Percentiles rank a stretch among this genome's conserved stretches.
Conservation (phyloP, 306 rosid species). For the Trifolium repens region DNA sequence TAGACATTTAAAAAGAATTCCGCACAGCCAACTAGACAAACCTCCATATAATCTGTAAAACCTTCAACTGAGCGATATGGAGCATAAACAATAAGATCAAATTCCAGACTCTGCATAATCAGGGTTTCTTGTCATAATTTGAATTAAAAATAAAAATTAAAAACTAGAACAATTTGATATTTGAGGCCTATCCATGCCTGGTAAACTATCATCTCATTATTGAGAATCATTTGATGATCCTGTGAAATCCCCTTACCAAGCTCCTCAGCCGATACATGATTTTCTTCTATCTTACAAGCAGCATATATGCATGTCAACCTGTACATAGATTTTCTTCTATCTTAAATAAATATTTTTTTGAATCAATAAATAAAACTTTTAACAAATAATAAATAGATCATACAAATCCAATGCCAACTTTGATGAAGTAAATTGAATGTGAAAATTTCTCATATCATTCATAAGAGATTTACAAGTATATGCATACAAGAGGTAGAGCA, state of each 20-base stretch:
- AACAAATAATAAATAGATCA: conserved; percentile 5
- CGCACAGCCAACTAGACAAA: conserved; percentile 36
- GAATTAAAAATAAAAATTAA: not conserved
- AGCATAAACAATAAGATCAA: conserved; percentile 95
- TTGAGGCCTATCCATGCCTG: conserved; percentile 86
- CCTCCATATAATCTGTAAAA: conserved; percentile 80
- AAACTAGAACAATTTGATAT: conserved; percentile 34
- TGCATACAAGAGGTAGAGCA: not conserved
- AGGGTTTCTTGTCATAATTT: conserved; percentile 26
- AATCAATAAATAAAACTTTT: conserved; percentile 7
- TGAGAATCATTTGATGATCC: conserved; percentile 99
- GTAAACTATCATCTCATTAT: conserved; percentile 96
- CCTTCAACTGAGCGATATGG: conserved; percentile 88
- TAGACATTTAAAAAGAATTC: conserved; percentile 10
- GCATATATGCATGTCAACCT: conserved; percentile 98
- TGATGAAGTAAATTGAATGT: conserved; percentile 9
- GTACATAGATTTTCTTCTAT: conserved; percentile 24
- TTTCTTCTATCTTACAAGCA: conserved; percentile 99
- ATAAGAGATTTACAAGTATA: not conserved
- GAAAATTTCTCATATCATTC: not conserved
- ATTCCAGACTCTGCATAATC: conserved; percentile 79
- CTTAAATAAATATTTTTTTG: too few relatives aligned
- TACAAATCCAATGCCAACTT: conserved; percentile 21
- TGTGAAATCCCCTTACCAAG: conserved; percentile 98
- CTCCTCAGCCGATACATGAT: conserved; percentile 99